Base-by-base conservation (phyloP, 176 grass and related monocot species). In the Eragrostis curvula region DNA sequence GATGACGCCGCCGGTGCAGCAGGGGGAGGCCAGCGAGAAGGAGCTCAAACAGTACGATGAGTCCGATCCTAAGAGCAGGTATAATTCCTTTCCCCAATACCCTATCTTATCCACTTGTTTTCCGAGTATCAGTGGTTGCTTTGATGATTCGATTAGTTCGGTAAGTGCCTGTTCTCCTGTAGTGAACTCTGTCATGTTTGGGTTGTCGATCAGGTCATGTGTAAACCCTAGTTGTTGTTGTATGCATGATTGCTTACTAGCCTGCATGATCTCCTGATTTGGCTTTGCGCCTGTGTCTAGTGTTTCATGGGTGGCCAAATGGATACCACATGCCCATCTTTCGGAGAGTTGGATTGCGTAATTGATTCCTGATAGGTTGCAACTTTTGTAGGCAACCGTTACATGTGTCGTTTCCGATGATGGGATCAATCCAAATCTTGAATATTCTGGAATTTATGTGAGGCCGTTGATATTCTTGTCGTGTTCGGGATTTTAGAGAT, bases 11-110 rank as follows among this genome's bases (percentile, higher is more conserved):
- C 92, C 92, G 30, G 92, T 93, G 45, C 90, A 98, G 75, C 55
- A 95, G 2, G 96, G 96, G 9, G 92, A 98, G 84, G 86, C 95
- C 71, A 68, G 67, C 20, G 92, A 91, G 71, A 86, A 93, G 75
- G 90, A 98, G 15, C 89, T 98, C 81, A 75, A 61, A 21, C 66
- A 74, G 36, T 95, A 89, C 72, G 89, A 92, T 25, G 92, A 87
- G 15, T 80, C 87, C 46, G 92, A 95, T 68, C 48, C 89, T 3
- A 85, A 92, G 88, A 95, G 92, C 92, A 92, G 92, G 92, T 92
- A 60, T 56, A 16, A 24, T 47, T 13, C 59, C 20, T 18, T 17
- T 11, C n/a, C 42, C 10, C 12, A 52, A 78, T 65, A 72, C 36
- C 3, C 50, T 23, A 2, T 2, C 3, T 66, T 3, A 4, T 8